Conservation (phyloP, 495 filamentous ascomycete genomes). For the Lasiosphaeriaceae sp. region DNA sequence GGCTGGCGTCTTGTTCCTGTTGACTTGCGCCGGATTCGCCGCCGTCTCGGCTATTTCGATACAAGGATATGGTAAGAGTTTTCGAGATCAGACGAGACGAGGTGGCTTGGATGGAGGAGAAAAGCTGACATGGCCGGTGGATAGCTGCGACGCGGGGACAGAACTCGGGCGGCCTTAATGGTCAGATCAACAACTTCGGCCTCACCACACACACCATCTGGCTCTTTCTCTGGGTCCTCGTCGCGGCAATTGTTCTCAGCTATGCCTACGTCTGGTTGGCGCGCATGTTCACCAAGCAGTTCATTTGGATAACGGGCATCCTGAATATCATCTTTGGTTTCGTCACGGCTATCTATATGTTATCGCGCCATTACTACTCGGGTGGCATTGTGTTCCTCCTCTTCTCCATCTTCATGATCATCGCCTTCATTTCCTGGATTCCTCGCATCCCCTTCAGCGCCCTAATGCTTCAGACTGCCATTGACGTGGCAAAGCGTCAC, state of each 20-base stretch:
- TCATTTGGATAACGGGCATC: constrained; percentile 88
- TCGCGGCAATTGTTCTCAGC: constrained; percentile 67
- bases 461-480: constrained; percentile 81
- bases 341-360: constrained; percentile 66
- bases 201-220: constrained; percentile 82
- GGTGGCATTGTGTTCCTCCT: constrained; percentile 83
- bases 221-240: constrained; percentile 74
- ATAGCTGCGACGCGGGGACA: constrained; percentile 54
- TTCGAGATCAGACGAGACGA: background rate
- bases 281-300: constrained; percentile 79
- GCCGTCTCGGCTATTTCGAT: constrained; percentile 75
- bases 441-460: constrained; percentile 84
- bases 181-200: constrained; percentile 59
- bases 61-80: constrained; percentile 59
- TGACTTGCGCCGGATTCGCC: constrained; percentile 69
- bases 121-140: background rate
- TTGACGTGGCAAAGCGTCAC: constrained; percentile 77
- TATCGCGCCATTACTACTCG: constrained; percentile 65
- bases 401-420: constrained; percentile 60
- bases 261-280: constrained; percentile 73
- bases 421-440: constrained; percentile 65
- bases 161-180: constrained; percentile 72
- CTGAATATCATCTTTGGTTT: constrained; percentile 72
- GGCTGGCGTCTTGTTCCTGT: constrained; percentile 78
- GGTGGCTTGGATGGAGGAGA: background rate